phyloP scores from a whole-genome alignment of 2,329 filamentous ascomycete genomes.

The Coleophoma crateriformis region DNA sequence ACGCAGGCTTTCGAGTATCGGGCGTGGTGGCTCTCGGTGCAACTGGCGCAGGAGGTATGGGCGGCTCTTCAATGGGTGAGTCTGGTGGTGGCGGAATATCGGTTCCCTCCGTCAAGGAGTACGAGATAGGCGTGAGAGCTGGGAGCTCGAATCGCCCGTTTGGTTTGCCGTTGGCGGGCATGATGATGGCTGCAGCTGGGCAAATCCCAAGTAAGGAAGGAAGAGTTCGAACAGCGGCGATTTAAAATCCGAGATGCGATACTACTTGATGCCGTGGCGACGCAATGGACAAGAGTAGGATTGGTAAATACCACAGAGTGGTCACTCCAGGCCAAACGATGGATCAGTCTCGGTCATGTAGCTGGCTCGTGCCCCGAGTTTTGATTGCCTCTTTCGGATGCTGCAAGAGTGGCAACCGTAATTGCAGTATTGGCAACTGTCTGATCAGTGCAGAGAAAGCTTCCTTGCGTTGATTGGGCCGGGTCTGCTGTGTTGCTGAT shows the following conservation, averaged over 20 bases:
- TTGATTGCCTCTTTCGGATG: slow-evolving; percentile 6
- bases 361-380: slow-evolving; percentile 11
- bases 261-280: no score
- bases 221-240: not conserved
- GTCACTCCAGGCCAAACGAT: no score
- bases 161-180: slow-evolving; percentile 20
- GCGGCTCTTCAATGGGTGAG: slow-evolving; percentile 24
- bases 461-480: no score
- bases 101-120: slow-evolving; percentile 27
- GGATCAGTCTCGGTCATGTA: no score
- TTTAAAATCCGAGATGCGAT: not conserved
- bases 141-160: slow-evolving; percentile 27
- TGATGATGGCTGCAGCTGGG: slow-evolving; percentile 7
- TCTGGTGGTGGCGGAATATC: slow-evolving; percentile 27
- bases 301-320: no score
- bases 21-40: not conserved
- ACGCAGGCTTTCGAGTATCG: not conserved
- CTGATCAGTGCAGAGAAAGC: no score
- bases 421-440: not conserved
- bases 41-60: slow-evolving; percentile 10
- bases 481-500: no score
- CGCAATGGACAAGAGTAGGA: no score
- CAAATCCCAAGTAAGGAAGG: not conserved
- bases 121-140: slow-evolving; percentile 23
- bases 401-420: not conserved